Conservation (phyloP, 306 rosid species). For the Cucurbita maxima region DNA sequence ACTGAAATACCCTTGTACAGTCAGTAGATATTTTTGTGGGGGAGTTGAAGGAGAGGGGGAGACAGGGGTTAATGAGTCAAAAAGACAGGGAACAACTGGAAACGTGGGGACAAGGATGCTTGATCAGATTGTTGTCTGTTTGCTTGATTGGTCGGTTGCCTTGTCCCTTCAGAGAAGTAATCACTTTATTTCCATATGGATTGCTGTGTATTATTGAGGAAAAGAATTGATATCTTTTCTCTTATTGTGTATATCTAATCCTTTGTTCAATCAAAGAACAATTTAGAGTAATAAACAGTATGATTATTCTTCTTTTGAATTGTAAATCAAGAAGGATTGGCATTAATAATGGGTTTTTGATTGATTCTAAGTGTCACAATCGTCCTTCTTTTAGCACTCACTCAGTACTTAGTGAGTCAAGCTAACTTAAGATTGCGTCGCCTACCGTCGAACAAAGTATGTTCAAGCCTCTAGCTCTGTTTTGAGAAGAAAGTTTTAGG, state of each 20-base stretch:
- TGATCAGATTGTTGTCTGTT: constrained; percentile 22
- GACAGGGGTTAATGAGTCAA: constrained; percentile 29
- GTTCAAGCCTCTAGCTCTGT: too few relatives aligned
- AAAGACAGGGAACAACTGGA: constrained; percentile 14
- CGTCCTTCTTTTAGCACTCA: too few relatives aligned
- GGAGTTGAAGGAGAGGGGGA: background rate
- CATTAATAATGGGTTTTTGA: background rate
- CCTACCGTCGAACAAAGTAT: too few relatives aligned
- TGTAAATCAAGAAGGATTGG: background rate
- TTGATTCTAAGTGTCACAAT: background rate
- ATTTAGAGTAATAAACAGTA: background rate
- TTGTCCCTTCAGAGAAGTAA: constrained; percentile 18
- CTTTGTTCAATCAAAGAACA: constrained; percentile 2
- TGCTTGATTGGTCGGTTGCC: constrained; percentile 37
- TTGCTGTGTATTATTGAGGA: background rate
- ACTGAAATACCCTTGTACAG: background rate
- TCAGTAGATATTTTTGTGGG: background rate
- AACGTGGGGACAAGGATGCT: constrained; percentile 25
- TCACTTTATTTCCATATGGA: constrained; percentile 4
- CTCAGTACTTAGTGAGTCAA: too few relatives aligned
- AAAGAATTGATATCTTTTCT: constrained; percentile 2
- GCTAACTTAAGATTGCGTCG: too few relatives aligned
- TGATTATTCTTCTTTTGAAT: constrained; percentile 1
- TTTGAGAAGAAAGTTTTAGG: too few relatives aligned
- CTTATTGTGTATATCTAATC: background rate